Base-by-base conservation (phyloP, 2,329 filamentous ascomycete genomes). In the Clonostachys byssicola region DNA sequence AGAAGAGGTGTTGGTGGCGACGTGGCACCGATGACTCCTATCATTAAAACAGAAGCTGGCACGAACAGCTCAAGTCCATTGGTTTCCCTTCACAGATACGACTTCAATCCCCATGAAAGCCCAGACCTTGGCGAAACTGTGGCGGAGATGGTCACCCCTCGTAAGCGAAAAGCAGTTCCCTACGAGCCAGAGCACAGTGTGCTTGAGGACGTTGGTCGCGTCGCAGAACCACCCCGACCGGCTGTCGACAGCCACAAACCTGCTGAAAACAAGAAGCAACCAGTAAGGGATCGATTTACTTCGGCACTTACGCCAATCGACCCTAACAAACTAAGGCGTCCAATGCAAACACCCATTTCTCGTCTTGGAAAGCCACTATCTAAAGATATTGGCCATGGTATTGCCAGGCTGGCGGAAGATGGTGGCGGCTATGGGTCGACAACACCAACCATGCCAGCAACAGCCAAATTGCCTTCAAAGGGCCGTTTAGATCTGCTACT, bases 61-160 rank as follows among this genome's bases (percentile, higher is more conserved):
- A 30, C 23, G 23, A 30, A 30, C 23, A 30, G 36, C 9, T 49
- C 47, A 18, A 49, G 47, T 9, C 47, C 47, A 16, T 16, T 33
- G 18, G 18, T 55, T 14, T 47, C 56, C 3, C 42, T 49, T 5
- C 52, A 53, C 3, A 51, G 56, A 8, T 49, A 47, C 41, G 50
- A 51, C 8, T 49, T 72, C 49, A 55, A 64, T 17, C 66, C 72
- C 1, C 68, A 77, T 39, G 81, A 83, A 45, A 86, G 80, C 46
- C 70, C 86, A 44, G 83, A 87, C 56, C 67, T 86, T 2, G 67
- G 61, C 13, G 60, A 66, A 14, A 61, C 63, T 38, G 59, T 51
- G 9, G 59, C 62, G 34, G 57, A 46, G 38, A 54, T 68, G n/a
- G 52, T 55, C 20, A 70, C 66, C 1, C 67, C 67, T 3, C 58